Percentiles rank a stretch among this genome's conserved stretches.
phyloP scores from a whole-genome alignment of 1,139 yeast species.

The Arxiozyma slooffiae region DNA sequence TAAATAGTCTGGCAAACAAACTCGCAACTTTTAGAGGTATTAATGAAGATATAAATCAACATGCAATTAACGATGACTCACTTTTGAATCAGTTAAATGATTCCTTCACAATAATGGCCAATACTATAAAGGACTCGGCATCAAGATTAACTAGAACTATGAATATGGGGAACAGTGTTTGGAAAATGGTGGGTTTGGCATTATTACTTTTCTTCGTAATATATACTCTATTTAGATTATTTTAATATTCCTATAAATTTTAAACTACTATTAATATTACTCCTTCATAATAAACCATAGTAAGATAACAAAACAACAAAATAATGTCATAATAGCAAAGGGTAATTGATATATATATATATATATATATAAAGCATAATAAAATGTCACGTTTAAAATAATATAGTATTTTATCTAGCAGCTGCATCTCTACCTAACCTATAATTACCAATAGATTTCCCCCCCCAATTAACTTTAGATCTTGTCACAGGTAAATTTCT shows the following conservation, averaged over 20 bases:
- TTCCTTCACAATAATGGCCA: constrained; percentile 51
- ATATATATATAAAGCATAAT: not conserved
- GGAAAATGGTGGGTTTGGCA: constrained; percentile 50
- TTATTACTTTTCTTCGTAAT: constrained; percentile 52
- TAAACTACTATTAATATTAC: too few relatives aligned
- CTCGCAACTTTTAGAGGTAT: constrained; percentile 50
- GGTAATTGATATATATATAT: too few relatives aligned
- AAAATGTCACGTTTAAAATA: not conserved
- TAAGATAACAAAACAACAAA: too few relatives aligned
- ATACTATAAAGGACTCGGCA: constrained; percentile 57
- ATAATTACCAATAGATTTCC: constrained; percentile 82
- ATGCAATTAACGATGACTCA: constrained; percentile 47
- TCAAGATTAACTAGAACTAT: constrained; percentile 53
- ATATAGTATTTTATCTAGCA: constrained; percentile 28
- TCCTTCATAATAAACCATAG: not conserved
- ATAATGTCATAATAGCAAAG: not conserved
- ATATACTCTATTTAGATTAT: constrained; percentile 54
- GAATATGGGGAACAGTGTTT: constrained; percentile 46
- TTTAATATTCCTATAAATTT: constrained; percentile 21
- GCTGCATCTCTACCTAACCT: constrained; percentile 79
- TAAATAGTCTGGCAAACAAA: constrained; percentile 52
- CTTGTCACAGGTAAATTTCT: constrained; percentile 88
- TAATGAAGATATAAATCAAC: constrained; percentile 53
- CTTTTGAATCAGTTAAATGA: constrained; percentile 49
- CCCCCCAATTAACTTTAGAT: constrained; percentile 97